Evolutionary conservation across 805 yeast species (phyloP).

Genomic region (Metschnikowia kofuensis): DNA sequence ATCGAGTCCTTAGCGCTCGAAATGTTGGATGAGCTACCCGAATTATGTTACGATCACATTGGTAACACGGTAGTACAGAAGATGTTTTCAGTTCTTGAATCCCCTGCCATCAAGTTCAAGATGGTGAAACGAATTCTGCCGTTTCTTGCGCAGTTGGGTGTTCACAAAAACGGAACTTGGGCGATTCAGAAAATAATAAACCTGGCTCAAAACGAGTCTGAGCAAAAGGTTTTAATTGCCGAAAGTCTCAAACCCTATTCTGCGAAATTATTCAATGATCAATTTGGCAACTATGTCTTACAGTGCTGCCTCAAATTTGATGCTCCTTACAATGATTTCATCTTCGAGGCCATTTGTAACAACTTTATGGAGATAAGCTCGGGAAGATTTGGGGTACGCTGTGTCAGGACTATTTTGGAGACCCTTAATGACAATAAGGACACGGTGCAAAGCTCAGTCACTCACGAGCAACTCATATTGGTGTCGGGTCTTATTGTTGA

Average conservation of each 20-base stretch:
- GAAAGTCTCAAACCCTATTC: conserved; percentile 74
- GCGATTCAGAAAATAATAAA: conserved; percentile 95
- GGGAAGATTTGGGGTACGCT: conserved; percentile 93
- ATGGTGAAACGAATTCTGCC: conserved; percentile 79
- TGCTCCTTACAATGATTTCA: conserved; percentile 83
- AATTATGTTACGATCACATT: conserved; percentile 84
- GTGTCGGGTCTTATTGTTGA: conserved; percentile 76
- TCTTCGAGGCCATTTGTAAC: conserved; percentile 76
- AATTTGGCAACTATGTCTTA: conserved; percentile 93
- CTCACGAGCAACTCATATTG: conserved; percentile 64
- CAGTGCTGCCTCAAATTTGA: conserved; percentile 93
- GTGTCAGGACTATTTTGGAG: conserved; percentile 90
- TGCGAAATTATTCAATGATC: conserved; percentile 85
- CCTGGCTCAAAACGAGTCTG: conserved; percentile 47
- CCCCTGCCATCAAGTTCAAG: conserved; percentile 68
- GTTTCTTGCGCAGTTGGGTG: conserved; percentile 84
- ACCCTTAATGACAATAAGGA: conserved; percentile 51
- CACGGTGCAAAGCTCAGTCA: conserved; percentile 17
- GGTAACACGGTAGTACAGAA: conserved; percentile 97
- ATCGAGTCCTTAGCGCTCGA: conserved; percentile 79
- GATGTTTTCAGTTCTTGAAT: conserved; percentile 64
- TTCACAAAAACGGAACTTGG: conserved; percentile 98
- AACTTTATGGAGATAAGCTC: conserved; percentile 78
- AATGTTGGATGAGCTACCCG: conserved; percentile 87
- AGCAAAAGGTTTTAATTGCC: conserved; percentile 58